Evolutionary conservation across 352 stramenopile species (phyloP), one percentile per base, ranked within the genome.

Genomic region (Phytopythium litorale): DNA sequence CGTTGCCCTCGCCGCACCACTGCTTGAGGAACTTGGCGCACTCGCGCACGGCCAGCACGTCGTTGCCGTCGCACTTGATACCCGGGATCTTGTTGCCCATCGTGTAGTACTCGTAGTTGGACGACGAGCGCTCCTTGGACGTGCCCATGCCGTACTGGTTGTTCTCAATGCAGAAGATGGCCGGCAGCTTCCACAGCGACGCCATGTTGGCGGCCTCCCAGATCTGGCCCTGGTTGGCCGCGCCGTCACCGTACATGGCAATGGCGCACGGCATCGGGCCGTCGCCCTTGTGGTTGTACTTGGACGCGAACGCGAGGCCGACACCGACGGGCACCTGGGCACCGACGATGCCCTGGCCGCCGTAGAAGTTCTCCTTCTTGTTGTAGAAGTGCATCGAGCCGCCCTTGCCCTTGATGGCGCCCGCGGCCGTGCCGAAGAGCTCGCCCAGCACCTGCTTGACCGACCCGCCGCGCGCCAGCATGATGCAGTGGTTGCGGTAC

Each of bases 91-190:
- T 94, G 87, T 99, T 99, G 63, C 98, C 98, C 97, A 99, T 99
- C 66, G 98, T 99, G 89, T 99, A 99, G 89, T 99, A 99, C 58
- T 99, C 95, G 48, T 82, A 91, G 81, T 99, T 99, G 60, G 78
- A 95, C 48, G 94, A 98, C 66, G 97, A 98, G 64, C 98, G 92
- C 70, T 99, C 88, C 54, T 96, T 96, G 56, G 92, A 99, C 35
- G 98, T 99, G 66, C 98, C 98, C 98, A 99, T 99, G 68, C 97
- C 98, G 80, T 99, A 99, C 70, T 99, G 96, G 88, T 99, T 99
- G 89, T 99, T 99, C 79, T 99, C 98, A 78, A 99, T 99, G 73
- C 97, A 99, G 74, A 99, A 99, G 71, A 99, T 99, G 68, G 97
- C 91, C 15, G 98, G 98, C 48, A 99, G 80, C 70, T 99, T 98